Evolutionary conservation across 75 land plant genomes (phyloP).

Genomic region (Pinus albicaulis): DNA sequence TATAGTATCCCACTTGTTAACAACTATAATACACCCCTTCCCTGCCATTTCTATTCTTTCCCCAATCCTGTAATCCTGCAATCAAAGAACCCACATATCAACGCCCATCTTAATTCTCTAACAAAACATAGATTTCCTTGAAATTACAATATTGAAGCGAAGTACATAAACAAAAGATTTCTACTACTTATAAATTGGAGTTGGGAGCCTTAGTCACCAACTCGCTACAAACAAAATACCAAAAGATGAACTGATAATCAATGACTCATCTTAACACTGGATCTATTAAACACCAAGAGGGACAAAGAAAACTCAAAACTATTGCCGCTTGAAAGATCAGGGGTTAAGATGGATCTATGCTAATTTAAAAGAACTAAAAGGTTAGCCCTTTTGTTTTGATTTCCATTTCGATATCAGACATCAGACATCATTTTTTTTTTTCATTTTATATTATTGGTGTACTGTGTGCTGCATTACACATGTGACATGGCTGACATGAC

Average conservation of each 20-base stretch:
- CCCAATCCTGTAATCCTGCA: constrained; percentile 78
- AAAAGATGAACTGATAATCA: neutral
- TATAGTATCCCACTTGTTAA: constrained; percentile 98
- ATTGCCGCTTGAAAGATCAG: too few species aligned
- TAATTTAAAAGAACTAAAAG: too few species aligned
- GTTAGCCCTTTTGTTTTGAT: too few species aligned
- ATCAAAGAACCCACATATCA: constrained; percentile 1
- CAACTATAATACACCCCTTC: constrained; percentile 94
- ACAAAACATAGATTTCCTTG: neutral
- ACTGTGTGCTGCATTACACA: too few species aligned
- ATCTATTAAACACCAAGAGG: too few species aligned
- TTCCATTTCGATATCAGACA: too few species aligned
- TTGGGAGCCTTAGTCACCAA: neutral
- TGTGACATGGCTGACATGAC: too few species aligned
- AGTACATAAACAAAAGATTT: neutral
- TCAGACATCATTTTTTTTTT: too few species aligned
- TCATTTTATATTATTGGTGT: too few species aligned
- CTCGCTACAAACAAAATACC: neutral
- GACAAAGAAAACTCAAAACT: too few species aligned
- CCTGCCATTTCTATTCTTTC: constrained; percentile 93
- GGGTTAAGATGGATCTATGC: too few species aligned
- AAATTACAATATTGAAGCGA: neutral
- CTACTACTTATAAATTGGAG: neutral
- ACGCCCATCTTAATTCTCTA: neutral
- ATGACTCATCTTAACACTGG: neutral